Percentiles rank a stretch among this genome's conserved stretches.
Evolutionary conservation across 2,329 filamentous ascomycete species (phyloP).

Genomic region (Xylariaceae sp.): DNA sequence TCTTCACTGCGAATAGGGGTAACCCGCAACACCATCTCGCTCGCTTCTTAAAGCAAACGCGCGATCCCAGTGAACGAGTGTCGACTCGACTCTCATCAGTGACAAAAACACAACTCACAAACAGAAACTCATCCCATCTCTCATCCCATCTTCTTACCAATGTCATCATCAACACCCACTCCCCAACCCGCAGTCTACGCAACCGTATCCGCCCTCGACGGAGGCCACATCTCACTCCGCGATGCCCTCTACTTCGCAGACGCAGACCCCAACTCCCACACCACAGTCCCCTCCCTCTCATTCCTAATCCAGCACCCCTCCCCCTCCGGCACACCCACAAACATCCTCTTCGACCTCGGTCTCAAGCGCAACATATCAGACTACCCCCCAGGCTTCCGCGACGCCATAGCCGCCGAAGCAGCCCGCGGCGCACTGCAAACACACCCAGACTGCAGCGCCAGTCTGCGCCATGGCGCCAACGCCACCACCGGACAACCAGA

Average conservation of each 20-base stretch:
- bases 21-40: too few species aligned
- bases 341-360: constrained; percentile 50
- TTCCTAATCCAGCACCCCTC: constrained; percentile 48
- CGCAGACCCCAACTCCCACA: constrained; percentile 38
- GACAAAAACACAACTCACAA: not conserved
- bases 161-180: not conserved
- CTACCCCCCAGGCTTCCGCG: constrained; percentile 41
- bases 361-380: constrained; percentile 40
- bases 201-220: constrained; percentile 35
- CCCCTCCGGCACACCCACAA: constrained; percentile 25
- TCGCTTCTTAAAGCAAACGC: too few species aligned
- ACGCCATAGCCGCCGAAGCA: constrained; percentile 37
- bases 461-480: constrained; percentile 29
- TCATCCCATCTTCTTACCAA: not conserved
- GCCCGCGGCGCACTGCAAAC: constrained; percentile 39
- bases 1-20: too few species aligned
- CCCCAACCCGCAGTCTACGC: constrained; percentile 24
- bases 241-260: constrained; percentile 42
- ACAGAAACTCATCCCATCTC: not conserved
- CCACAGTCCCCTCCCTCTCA: constrained; percentile 47
- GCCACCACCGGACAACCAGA: not conserved
- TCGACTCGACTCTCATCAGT: not conserved
- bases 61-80: too few species aligned
- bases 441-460: constrained; percentile 39
- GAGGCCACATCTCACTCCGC: constrained; percentile 42